Conservation (phyloP, 1,139 yeast genomes). For the Yamadazyma diospyri region DNA sequence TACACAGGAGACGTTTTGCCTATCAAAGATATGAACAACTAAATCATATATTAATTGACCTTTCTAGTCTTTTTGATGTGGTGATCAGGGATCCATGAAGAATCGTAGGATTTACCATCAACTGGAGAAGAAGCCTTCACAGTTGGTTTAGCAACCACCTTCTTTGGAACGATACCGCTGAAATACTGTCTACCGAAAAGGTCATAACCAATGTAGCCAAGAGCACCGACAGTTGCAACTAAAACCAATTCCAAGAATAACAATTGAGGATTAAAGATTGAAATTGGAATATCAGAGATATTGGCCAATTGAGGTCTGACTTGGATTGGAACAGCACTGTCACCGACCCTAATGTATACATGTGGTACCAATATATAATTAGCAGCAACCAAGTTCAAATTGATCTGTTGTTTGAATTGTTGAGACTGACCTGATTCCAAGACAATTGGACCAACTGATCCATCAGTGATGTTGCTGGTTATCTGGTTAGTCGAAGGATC, state of each 20-base stretch:
- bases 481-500: conserved; percentile 51
- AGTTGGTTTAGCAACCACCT: conserved; percentile 25
- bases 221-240: conserved; percentile 45
- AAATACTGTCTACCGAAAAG: conserved; percentile 44
- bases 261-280: conserved; percentile 71
- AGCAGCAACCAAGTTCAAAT: conserved; percentile 54
- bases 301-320: conserved; percentile 57
- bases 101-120: conserved; percentile 26
- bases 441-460: conserved; percentile 59
- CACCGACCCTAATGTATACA: conserved; percentile 46
- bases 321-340: conserved; percentile 43
- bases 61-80: conserved; percentile 32
- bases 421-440: conserved; percentile 49
- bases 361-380: conserved; percentile 62
- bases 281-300: conserved; percentile 63
- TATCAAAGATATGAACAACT: no score
- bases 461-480: conserved; percentile 61
- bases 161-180: conserved; percentile 26
- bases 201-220: conserved; percentile 47
- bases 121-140: conserved; percentile 26
- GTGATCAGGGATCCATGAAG: conserved; percentile 35
- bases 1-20: no score
- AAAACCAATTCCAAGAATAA: conserved; percentile 58
- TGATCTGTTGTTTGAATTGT: conserved; percentile 51
- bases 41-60: conserved; percentile 2